Percentiles rank a stretch among this genome's conserved stretches.
phyloP scores from a whole-genome alignment of 2,329 filamentous ascomycete species.

The Passalora sequoiae region DNA sequence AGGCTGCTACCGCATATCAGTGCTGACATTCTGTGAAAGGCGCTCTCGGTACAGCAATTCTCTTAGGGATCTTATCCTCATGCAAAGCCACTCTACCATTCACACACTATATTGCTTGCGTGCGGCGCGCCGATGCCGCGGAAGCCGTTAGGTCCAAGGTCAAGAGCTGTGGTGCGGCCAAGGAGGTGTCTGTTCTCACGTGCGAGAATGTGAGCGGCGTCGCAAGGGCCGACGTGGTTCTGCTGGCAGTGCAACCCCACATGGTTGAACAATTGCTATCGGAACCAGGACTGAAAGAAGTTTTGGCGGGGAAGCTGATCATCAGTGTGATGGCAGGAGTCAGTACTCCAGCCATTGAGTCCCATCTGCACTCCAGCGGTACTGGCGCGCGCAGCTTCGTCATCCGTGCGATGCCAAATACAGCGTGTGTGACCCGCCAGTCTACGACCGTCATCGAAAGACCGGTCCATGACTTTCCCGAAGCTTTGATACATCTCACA shows the following conservation, averaged over 20 bases:
- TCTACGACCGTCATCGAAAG: conserved; percentile 12
- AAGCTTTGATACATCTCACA: conserved; percentile 49
- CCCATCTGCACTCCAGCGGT: neutral
- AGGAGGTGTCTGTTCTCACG: too few relatives aligned
- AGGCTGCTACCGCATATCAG: too few relatives aligned
- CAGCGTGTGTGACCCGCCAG: conserved; percentile 3
- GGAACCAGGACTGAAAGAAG: conserved; percentile 7
- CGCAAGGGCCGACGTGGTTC: conserved; percentile 5
- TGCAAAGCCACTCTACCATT: too few relatives aligned
- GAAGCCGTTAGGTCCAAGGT: too few relatives aligned
- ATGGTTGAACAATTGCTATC: conserved; percentile 4
- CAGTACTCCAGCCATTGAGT: conserved; percentile 3
- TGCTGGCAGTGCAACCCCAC: conserved; percentile 12
- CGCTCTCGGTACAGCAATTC: too few relatives aligned
- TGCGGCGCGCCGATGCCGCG: too few relatives aligned
- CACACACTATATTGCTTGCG: too few relatives aligned
- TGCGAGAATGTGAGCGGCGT: conserved; percentile 1
- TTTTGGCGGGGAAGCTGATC: conserved; percentile 10
- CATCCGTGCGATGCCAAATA: conserved; percentile 13
- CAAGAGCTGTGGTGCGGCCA: too few relatives aligned
- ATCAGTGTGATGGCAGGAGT: conserved; percentile 15
- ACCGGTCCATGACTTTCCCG: neutral
- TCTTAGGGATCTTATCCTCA: too few relatives aligned
- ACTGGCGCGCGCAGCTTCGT: neutral
- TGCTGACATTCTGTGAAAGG: too few relatives aligned